These are phyloP conservation scores for Penicillium paradoxum DNA, from an alignment of 495 filamentous ascomycete species.

Conservation along the genomic window DNA sequence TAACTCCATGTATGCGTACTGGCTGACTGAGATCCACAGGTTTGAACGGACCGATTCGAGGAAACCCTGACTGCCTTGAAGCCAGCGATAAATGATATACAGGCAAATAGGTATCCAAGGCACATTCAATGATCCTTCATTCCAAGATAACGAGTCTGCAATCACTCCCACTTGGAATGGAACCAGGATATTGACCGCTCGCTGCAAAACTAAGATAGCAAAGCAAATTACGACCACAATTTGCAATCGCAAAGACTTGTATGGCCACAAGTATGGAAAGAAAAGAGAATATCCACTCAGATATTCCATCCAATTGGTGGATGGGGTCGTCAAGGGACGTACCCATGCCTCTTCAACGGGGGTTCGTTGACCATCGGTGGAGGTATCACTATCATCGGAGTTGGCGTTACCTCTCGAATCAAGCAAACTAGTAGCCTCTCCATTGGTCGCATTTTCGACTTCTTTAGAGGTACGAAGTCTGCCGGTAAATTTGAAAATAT, in stretches of 20 bases:
- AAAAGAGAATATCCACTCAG: conserved; percentile 75
- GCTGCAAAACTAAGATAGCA: conserved; percentile 66
- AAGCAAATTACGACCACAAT: conserved; percentile 76
- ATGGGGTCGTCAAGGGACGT: conserved; percentile 9
- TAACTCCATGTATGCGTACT: conserved; percentile 73
- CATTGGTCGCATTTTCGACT: conserved; percentile 25
- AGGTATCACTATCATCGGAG: background rate
- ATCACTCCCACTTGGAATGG: conserved; percentile 52
- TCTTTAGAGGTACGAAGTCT: background rate
- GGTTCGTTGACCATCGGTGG: conserved; percentile 43
- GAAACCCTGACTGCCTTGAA: conserved; percentile 72
- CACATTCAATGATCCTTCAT: background rate
- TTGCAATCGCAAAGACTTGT: conserved; percentile 66
- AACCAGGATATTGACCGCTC: conserved; percentile 74
- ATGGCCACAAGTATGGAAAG: conserved; percentile 93
- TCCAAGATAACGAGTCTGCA: background rate
- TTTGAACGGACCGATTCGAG: conserved; percentile 45
- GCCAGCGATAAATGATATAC: conserved; percentile 62
- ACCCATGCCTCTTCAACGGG: conserved; percentile 40
- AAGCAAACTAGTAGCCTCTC: conserved; percentile 45
- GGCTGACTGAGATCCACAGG: conserved; percentile 77
- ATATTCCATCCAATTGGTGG: conserved; percentile 5
- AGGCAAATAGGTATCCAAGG: conserved; percentile 54
- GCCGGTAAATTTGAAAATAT: background rate
- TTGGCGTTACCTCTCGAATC: background rate